These are phyloP conservation scores for Rostrohypoxylon terebratum DNA, from an alignment of 495 filamentous ascomycete genomes.

Conservation along the genomic window DNA sequence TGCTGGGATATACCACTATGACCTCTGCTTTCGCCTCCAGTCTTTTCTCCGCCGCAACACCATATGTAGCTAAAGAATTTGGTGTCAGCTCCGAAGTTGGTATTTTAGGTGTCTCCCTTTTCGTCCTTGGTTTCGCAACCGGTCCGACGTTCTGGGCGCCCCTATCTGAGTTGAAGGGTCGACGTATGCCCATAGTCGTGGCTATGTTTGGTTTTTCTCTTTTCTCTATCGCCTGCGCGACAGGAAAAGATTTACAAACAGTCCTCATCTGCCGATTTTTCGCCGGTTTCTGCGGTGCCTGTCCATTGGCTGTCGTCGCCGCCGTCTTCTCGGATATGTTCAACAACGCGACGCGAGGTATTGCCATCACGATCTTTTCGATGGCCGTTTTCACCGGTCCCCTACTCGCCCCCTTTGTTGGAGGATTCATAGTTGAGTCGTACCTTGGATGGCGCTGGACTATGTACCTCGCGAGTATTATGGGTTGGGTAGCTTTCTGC, in stretches of 20 bases:
- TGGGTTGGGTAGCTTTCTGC: conserved; percentile 78
- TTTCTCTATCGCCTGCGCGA: conserved; percentile 78
- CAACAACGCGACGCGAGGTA: conserved; percentile 78
- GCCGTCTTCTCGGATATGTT: conserved; percentile 93
- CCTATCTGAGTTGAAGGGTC: conserved; percentile 81
- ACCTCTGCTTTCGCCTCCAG: conserved; percentile 77
- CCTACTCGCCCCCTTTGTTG: conserved; percentile 82
- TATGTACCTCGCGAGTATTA: conserved; percentile 75
- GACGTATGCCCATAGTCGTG: conserved; percentile 76
- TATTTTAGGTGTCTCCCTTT: conserved; percentile 74
- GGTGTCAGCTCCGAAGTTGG: conserved; percentile 69
- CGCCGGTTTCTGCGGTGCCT: conserved; percentile 78
- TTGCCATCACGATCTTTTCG: conserved; percentile 85
- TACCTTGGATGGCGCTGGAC: conserved; percentile 89
- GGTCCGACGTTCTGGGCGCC: conserved; percentile 77
- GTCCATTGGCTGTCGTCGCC: conserved; percentile 83
- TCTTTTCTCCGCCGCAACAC: conserved; percentile 75
- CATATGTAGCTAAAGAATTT: conserved; percentile 63
- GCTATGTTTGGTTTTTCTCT: conserved; percentile 82
- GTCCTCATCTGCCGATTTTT: conserved; percentile 87
- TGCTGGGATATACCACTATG: conserved; percentile 83
- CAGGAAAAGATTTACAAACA: conserved; percentile 84
- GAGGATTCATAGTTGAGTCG: conserved; percentile 81
- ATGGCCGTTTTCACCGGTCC: conserved; percentile 88
- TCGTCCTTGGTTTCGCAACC: conserved; percentile 77